Evolutionary conservation across 306 rosid species (phyloP), one percentile per base, ranked within the genome.

Genomic region (Trichosanthes truncata): DNA sequence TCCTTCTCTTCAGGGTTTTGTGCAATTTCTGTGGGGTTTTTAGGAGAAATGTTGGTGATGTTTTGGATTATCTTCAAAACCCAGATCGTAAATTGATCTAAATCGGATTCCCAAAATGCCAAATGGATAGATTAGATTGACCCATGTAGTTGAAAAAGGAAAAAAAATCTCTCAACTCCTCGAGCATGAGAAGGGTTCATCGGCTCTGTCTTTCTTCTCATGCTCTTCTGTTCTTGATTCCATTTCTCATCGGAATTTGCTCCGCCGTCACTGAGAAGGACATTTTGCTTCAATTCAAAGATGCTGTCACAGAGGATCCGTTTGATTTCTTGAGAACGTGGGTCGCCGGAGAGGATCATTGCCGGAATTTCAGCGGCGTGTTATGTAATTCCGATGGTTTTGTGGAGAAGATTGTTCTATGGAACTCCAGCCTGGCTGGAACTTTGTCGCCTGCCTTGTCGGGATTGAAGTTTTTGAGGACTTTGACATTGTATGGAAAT

Each of bases 221-320:
- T 89, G 91, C 97, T 87, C 91, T 90, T 43, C 60, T 89, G n/a
- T 90, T 82, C 85, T 55, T 84, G 61, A 51, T 90, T 79, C 81
- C 82, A 20, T 88, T 87, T 81, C 85, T 88, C 23, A 5, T 88
- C 79, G 84, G 83, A 36, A 76, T 84, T 57, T 56, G 80, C 48
- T 81, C 85, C 6, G 80, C 90, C 20, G 79, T 46, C 45, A 88
- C 91, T 15, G 99, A 96, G 85, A 90, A 81, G 67, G 96, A 91
- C 83, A 88, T 93, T 91, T 78, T 96, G 86, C 99, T 93, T 78
- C 96, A 96, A 78, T 96, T 96, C 82, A 96, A 89, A 81, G 92
- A 89, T 49, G 90, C 82, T 80, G 57, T 93, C 79, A 85, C 97
- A 25, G 86, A 85, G 17, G 99, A 96, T 84, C 99, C 99, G 4